phyloP scores from a whole-genome alignment of 805 yeast genomes.

The Brettanomyces bruxellensis region DNA sequence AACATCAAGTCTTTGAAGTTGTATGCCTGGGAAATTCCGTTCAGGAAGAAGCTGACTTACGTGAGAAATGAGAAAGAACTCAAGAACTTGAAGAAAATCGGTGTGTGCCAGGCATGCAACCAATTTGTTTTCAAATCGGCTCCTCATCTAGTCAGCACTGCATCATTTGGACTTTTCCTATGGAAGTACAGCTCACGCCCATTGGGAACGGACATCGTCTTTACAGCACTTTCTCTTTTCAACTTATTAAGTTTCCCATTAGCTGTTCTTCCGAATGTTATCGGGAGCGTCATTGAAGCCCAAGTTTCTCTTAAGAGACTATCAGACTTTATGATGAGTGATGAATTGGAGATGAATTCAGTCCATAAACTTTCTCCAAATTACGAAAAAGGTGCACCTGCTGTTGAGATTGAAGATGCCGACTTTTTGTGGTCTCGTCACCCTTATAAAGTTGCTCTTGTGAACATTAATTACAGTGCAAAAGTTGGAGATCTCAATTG shows the following conservation, averaged over 20 bases:
- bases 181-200: constrained; percentile 46
- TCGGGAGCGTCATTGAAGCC: constrained; percentile 80
- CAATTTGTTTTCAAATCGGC: constrained; percentile 76
- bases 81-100: constrained; percentile 64
- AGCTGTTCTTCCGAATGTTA: constrained; percentile 85
- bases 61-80: constrained; percentile 88
- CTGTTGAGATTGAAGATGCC: constrained; percentile 53
- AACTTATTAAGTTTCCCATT: constrained; percentile 86
- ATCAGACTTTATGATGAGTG: constrained; percentile 58
- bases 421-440: constrained; percentile 74
- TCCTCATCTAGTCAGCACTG: constrained; percentile 83
- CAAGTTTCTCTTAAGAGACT: constrained; percentile 76
- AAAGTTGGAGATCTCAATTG: constrained; percentile 47
- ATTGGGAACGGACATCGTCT: constrained; percentile 81
- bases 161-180: constrained; percentile 76
- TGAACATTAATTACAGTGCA: constrained; percentile 39
- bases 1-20: constrained; percentile 88
- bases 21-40: constrained; percentile 94
- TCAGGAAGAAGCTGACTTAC: constrained; percentile 57
- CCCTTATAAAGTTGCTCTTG: constrained; percentile 53
- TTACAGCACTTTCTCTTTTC: constrained; percentile 84
- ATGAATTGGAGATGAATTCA: constrained; percentile 69
- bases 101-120: constrained; percentile 60
- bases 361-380: constrained; percentile 43
- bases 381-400: constrained; percentile 51